phyloP scores from a whole-genome alignment of 495 filamentous ascomycete species.

The Cercophora samala region DNA sequence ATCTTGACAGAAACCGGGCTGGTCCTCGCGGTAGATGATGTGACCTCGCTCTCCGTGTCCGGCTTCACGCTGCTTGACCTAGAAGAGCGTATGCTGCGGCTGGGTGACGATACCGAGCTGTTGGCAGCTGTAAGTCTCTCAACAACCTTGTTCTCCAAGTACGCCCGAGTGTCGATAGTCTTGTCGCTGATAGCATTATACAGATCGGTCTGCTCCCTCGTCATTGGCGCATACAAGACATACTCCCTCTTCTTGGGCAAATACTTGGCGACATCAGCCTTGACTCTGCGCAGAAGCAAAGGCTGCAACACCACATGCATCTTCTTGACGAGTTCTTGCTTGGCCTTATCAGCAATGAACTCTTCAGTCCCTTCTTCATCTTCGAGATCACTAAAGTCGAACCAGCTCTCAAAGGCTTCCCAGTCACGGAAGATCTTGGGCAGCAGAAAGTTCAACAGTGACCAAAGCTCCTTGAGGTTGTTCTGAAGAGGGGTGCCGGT shows the following conservation, averaged over 20 bases:
- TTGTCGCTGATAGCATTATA: constrained; percentile 83
- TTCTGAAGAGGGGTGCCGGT: constrained; percentile 96
- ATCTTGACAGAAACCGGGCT: constrained; percentile 21
- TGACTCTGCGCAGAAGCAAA: constrained; percentile 81
- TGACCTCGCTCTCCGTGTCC: constrained; percentile 12
- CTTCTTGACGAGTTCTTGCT: constrained; percentile 78
- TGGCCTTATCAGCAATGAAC: constrained; percentile 71
- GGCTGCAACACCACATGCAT: constrained; percentile 92
- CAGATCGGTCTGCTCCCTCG: constrained; percentile 79
- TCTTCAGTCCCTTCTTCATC: constrained; percentile 67
- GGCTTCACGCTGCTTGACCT: constrained; percentile 34
- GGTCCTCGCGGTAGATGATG: constrained; percentile 7
- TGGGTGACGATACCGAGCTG: constrained; percentile 33
- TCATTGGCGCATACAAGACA: constrained; percentile 86
- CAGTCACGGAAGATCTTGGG: constrained; percentile 89
- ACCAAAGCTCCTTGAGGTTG: constrained; percentile 94
- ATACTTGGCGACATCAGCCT: constrained; percentile 84
- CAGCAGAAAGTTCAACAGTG: constrained; percentile 86
- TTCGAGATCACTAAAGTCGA: constrained; percentile 87
- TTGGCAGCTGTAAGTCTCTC: constrained; percentile 58
- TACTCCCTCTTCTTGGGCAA: constrained; percentile 97
- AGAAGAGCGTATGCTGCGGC: constrained; percentile 39
- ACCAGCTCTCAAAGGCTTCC: constrained; percentile 88
- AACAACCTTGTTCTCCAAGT: constrained; percentile 79
- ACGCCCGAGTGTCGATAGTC: constrained; percentile 64